Conservation (phyloP, 768 basidiomycete genomes). For the Clavaria fumosa region DNA sequence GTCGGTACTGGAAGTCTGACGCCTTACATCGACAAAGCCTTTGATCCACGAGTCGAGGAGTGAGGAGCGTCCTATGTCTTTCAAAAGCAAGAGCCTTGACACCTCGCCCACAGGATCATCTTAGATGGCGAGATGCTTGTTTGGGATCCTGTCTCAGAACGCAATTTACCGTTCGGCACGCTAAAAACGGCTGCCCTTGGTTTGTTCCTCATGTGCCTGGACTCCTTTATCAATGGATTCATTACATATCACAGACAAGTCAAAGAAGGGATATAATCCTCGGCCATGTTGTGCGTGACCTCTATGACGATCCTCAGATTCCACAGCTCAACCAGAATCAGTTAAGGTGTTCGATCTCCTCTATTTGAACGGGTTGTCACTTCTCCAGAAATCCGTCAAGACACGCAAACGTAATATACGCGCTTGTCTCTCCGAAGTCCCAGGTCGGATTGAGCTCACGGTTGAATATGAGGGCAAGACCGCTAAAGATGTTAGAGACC, state of each 20-base stretch:
- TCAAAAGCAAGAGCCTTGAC: slow-evolving; percentile 1
- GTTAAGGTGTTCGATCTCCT: slow-evolving; percentile 96
- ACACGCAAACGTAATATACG: slow-evolving; percentile 71
- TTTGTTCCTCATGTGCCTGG: slow-evolving; percentile 17
- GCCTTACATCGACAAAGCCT: slow-evolving; percentile 64
- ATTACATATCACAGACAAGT: slow-evolving; percentile 36
- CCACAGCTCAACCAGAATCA: too few relatives aligned
- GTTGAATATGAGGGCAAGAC: slow-evolving; percentile 59
- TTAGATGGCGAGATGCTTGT: slow-evolving; percentile 98
- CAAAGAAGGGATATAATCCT: slow-evolving; percentile 54
- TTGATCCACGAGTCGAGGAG: slow-evolving; percentile 69
- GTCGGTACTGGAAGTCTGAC: slow-evolving; percentile 77
- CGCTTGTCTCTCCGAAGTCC: slow-evolving; percentile 47
- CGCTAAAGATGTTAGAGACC: slow-evolving; percentile 62
- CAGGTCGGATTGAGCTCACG: slow-evolving; percentile 71
- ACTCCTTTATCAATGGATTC: slow-evolving; percentile 3
- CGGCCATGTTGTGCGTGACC: slow-evolving; percentile 84
- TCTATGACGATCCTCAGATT: too few relatives aligned
- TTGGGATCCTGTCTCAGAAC: slow-evolving; percentile 83
- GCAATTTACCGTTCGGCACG: slow-evolving; percentile 84
- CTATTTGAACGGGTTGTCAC: slow-evolving; percentile 70
- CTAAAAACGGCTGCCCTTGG: slow-evolving; percentile 87
- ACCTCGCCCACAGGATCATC: slow-evolving; percentile 46
- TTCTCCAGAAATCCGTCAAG: slow-evolving; percentile 53
- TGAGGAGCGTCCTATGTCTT: slow-evolving; percentile 23